These are phyloP conservation scores for Nothomitra cinnamomea DNA, from an alignment of 2,329 filamentous ascomycete genomes.

Conservation along the genomic window DNA sequence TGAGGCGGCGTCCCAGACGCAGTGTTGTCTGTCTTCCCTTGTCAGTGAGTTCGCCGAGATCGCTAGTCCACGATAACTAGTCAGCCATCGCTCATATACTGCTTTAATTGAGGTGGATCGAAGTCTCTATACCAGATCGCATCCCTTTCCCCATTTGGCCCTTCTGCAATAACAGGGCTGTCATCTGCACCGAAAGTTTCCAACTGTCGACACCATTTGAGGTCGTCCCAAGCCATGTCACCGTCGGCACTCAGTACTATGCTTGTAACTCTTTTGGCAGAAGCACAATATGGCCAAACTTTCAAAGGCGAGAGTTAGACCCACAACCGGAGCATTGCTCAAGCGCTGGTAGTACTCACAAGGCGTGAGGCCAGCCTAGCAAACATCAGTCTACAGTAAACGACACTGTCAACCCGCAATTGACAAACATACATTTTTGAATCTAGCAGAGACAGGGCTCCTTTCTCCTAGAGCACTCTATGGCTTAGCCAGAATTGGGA, in stretches of 20 bases:
- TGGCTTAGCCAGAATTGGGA: not conserved
- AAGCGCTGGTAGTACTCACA: conserved; percentile 19
- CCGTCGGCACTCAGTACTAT: conserved; percentile 38
- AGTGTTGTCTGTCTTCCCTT: conserved; percentile 31
- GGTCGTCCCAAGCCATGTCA: conserved; percentile 35
- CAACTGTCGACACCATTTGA: conserved; percentile 52
- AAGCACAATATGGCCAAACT: conserved; percentile 83
- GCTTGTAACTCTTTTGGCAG: conserved; percentile 52
- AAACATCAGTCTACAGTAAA: not conserved
- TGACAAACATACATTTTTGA: conserved; percentile 45
- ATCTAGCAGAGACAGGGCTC: conserved; percentile 73
- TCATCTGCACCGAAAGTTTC: conserved; percentile 65
- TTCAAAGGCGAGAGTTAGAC: conserved; percentile 5
- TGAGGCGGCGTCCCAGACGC: conserved; percentile 28
- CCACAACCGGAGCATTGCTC: no score
- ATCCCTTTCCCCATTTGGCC: conserved; percentile 54
- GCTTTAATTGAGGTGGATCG: not conserved
- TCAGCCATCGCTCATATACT: not conserved
- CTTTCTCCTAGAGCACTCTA: conserved; percentile 38
- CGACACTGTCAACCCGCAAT: not conserved
- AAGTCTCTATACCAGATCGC: conserved; percentile 48
- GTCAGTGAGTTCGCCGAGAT: conserved; percentile 33
- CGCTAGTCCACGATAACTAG: conserved; percentile 20
- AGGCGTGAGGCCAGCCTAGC: conserved; percentile 30
- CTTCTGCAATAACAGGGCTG: conserved; percentile 49